Conservation (phyloP, 495 filamentous ascomycete species). For the Margaritispora aquatica region DNA sequence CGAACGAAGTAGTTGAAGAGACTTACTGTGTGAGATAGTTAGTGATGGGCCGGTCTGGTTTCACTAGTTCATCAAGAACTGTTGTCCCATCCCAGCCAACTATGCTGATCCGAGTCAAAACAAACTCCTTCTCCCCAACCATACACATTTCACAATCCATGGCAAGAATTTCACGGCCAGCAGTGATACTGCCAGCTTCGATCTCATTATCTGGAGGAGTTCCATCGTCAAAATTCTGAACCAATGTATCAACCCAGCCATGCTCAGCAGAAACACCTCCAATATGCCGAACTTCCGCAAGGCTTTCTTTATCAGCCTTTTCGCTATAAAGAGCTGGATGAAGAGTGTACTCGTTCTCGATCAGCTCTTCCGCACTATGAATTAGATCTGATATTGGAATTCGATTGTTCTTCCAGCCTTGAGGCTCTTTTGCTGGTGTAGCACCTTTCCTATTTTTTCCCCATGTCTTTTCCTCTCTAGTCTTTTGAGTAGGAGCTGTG, state of each 20-base stretch:
- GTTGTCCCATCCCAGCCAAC: conserved; percentile 78
- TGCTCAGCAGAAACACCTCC: conserved; percentile 35
- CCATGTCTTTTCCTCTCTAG: conserved; percentile 48
- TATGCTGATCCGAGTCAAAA: conserved; percentile 82
- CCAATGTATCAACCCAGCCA: conserved; percentile 78
- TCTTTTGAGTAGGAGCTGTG: conserved; percentile 58
- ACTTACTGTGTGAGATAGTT: conserved; percentile 82
- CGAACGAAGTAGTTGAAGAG: neutral
- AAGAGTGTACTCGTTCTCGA: conserved; percentile 71
- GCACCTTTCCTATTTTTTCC: conserved; percentile 40
- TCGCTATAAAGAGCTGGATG: conserved; percentile 62
- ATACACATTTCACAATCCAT: conserved; percentile 97
- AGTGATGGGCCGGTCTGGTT: conserved; percentile 74
- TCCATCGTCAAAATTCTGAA: conserved; percentile 61
- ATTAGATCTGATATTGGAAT: conserved; percentile 76
- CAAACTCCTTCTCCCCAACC: conserved; percentile 65
- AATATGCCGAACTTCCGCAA: conserved; percentile 38
- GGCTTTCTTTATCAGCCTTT: conserved; percentile 36
- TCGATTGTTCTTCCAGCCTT: conserved; percentile 57
- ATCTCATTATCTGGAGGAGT: conserved; percentile 61
- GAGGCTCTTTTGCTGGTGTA: conserved; percentile 48
- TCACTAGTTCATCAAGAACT: conserved; percentile 85
- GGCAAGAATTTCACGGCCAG: conserved; percentile 71
- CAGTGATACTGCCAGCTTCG: conserved; percentile 74
- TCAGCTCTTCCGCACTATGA: conserved; percentile 61